phyloP scores from a whole-genome alignment of 1,139 yeast genomes.

The Pichia sp. region DNA sequence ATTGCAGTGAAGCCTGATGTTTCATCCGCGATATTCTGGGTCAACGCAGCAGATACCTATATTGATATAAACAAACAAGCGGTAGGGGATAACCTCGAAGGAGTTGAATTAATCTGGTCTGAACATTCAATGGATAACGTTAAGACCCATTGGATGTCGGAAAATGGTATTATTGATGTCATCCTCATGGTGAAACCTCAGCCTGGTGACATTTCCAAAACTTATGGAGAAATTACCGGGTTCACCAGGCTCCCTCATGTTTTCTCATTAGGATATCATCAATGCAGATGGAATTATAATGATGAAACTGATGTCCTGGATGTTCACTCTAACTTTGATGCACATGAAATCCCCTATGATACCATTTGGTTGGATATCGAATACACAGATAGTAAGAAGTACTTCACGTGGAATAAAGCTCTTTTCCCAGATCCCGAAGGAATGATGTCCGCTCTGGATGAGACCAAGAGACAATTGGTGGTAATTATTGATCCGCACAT shows the following conservation, averaged over 20 bases:
- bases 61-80: conserved; percentile 52
- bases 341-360: conserved; percentile 74
- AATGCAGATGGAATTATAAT: conserved; percentile 96
- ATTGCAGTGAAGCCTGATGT: conserved; percentile 54
- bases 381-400: conserved; percentile 77
- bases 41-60: conserved; percentile 89
- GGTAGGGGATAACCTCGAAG: conserved; percentile 3
- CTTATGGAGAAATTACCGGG: conserved; percentile 75
- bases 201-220: conserved; percentile 52
- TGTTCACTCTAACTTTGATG: conserved; percentile 65
- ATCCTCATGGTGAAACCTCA: conserved; percentile 57
- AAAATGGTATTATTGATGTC: conserved; percentile 75
- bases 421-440: conserved; percentile 67
- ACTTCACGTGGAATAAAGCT: conserved; percentile 82
- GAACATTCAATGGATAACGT: conserved; percentile 15
- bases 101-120: conserved; percentile 9
- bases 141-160: conserved; percentile 89
- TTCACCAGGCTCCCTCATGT: conserved; percentile 66
- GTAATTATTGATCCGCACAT: conserved; percentile 90
- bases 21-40: conserved; percentile 82
- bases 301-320: conserved; percentile 76
- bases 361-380: conserved; percentile 95
- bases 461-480: conserved; percentile 74
- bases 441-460: conserved; percentile 58
- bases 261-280: conserved; percentile 86